These are phyloP conservation scores for Tulasnella sp. DNA, from an alignment of 768 basidiomycete genomes.

Conservation along the genomic window DNA sequence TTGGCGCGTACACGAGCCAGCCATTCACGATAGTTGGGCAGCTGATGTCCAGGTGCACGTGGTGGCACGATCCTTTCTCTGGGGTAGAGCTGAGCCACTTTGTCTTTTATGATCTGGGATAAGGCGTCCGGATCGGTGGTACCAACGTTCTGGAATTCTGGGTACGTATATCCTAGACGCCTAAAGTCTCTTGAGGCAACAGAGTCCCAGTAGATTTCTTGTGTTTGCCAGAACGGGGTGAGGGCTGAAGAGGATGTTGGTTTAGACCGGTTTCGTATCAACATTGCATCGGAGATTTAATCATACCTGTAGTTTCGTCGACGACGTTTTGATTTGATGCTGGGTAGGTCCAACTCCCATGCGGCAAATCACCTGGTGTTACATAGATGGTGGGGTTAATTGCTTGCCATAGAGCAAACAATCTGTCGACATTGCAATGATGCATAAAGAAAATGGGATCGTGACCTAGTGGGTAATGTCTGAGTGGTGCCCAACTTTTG, in stretches of 20 bases:
- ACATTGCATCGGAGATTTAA: not conserved
- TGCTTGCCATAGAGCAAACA: conserved; percentile 4
- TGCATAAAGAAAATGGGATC: conserved; percentile 16
- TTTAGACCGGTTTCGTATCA: not conserved
- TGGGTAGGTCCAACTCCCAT: not conserved
- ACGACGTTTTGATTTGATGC: not conserved
- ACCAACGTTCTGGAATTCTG: not conserved
- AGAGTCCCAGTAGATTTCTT: conserved; percentile 3
- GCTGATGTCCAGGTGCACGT: not conserved
- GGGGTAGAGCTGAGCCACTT: conserved; percentile 4
- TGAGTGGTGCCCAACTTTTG: not conserved
- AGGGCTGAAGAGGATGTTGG: not conserved
- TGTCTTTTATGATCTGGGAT: not conserved
- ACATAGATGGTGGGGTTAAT: conserved; percentile 8
- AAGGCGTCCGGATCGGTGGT: conserved; percentile 1
- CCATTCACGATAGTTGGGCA: not conserved
- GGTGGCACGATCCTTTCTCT: not conserved
- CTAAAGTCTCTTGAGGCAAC: not conserved
- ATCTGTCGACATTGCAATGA: conserved; percentile 8
- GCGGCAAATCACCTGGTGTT: not conserved
- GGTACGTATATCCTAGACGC: conserved; percentile 3
- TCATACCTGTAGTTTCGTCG: not conserved
- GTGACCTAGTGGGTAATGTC: not conserved
- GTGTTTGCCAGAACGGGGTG: conserved; percentile 9
- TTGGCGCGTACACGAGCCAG: conserved; percentile 8